Evolutionary conservation across 352 stramenopile genomes (phyloP).

Genomic region (Phytophthora cactorum): DNA sequence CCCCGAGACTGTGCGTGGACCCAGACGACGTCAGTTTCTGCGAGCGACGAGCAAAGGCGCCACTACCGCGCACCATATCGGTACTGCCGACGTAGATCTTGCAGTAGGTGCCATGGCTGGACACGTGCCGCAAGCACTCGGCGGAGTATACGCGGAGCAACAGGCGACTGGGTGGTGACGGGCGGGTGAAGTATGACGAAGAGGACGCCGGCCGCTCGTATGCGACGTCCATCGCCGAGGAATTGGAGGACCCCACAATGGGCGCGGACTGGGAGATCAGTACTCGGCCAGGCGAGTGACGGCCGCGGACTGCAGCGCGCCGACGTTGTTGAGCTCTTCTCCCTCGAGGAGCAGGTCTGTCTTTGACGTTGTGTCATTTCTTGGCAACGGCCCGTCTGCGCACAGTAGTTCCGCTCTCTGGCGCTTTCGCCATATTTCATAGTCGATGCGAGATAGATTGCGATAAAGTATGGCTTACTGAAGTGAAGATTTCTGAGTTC

Average conservation of each 20-base stretch:
- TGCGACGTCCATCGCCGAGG: slow-evolving; percentile 26
- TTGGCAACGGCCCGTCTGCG: slow-evolving; percentile 20
- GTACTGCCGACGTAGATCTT: slow-evolving; percentile 67
- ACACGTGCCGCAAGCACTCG: slow-evolving; percentile 66
- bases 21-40: slow-evolving; percentile 34
- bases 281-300: slow-evolving; percentile 32
- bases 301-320: slow-evolving; percentile 9
- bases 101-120: slow-evolving; percentile 76
- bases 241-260: slow-evolving; percentile 26
- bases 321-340: slow-evolving; percentile 10
- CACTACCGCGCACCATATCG: slow-evolving; percentile 53
- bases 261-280: not conserved
- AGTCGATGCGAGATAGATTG: slow-evolving; percentile 5
- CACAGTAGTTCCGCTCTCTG: slow-evolving; percentile 28
- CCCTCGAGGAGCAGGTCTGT: slow-evolving; percentile 30
- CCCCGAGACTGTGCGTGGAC: slow-evolving; percentile 35
- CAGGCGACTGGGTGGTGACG: slow-evolving; percentile 39
- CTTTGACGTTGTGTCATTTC: slow-evolving; percentile 34
- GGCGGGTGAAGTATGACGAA: slow-evolving; percentile 43
- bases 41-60: slow-evolving; percentile 46
- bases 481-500: slow-evolving; percentile 14
- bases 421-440: slow-evolving; percentile 16
- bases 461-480: slow-evolving; percentile 2
- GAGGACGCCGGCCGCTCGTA: slow-evolving; percentile 42
- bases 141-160: slow-evolving; percentile 72